A percentile compares a stretch with the other conserved stretches of the same genome.
These are phyloP conservation scores for Pelargonium myrrhifolium DNA, from an alignment of 441 rosid species.

Conservation along the genomic window DNA sequence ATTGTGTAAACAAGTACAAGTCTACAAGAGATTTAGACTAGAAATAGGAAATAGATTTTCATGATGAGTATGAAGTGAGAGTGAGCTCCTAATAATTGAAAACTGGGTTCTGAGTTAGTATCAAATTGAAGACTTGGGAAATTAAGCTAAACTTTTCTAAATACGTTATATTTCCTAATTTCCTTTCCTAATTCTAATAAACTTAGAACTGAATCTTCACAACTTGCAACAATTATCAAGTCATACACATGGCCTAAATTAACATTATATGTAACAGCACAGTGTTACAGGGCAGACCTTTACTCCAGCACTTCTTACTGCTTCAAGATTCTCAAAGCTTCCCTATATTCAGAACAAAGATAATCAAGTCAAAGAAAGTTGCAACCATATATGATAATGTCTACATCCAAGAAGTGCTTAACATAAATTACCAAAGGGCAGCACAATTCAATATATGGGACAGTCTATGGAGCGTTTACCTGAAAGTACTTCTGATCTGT, in stretches of 20 bases:
- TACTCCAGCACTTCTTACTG: conserved; percentile 72
- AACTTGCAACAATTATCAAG: not conserved
- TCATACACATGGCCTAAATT: not conserved
- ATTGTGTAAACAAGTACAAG: too few relatives aligned
- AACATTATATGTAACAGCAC: not conserved
- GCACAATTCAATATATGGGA: not conserved
- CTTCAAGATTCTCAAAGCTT: conserved; percentile 82
- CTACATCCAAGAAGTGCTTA: conserved; percentile 5
- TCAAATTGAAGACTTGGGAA: too few relatives aligned
- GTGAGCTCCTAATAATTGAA: not conserved
- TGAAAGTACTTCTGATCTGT: conserved; percentile 80
- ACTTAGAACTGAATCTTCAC: too few relatives aligned
- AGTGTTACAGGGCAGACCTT: conserved; percentile 38
- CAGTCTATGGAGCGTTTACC: conserved; percentile 30
- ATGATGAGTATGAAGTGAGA: not conserved
- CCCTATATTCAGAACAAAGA: conserved; percentile 43
- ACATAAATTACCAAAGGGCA: conserved; percentile 6
- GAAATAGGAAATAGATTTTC: too few relatives aligned
- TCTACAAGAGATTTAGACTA: too few relatives aligned
- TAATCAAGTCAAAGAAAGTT: conserved; percentile 13
- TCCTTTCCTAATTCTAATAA: too few relatives aligned
- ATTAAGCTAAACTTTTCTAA: too few relatives aligned
- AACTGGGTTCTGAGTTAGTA: too few relatives aligned
- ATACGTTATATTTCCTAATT: too few relatives aligned
- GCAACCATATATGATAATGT: not conserved